Evolutionary conservation across 805 yeast genomes (phyloP).

Genomic region (Phaffomyces antillensis): DNA sequence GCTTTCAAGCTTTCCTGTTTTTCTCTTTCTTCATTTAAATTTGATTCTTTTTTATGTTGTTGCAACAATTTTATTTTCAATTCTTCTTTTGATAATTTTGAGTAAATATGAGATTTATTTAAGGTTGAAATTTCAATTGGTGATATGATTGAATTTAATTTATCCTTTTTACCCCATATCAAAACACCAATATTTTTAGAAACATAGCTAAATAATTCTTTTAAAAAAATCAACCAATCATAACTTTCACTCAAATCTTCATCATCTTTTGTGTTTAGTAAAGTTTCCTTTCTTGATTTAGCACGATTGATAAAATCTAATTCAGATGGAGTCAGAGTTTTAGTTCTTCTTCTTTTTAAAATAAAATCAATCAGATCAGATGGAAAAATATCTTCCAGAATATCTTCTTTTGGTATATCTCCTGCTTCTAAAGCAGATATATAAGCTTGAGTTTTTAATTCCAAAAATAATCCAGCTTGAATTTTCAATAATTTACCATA

Average conservation of each 20-base stretch:
- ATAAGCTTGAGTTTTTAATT: conserved; percentile 91
- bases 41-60: conserved; percentile 12
- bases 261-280: conserved; percentile 40
- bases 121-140: conserved; percentile 4
- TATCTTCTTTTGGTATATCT: conserved; percentile 53
- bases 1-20: conserved; percentile 2
- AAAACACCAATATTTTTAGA: conserved; percentile 65
- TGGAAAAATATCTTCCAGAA: conserved; percentile 74
- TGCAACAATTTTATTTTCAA: conserved; percentile 11
- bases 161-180: conserved; percentile 54
- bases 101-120: not conserved
- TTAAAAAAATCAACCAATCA: conserved; percentile 80
- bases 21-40: conserved; percentile 12
- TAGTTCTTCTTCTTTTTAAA: conserved; percentile 29
- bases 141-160: conserved; percentile 23
- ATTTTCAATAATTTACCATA: conserved; percentile 67
- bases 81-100: conserved; percentile 18
- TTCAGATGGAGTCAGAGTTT: conserved; percentile 63
- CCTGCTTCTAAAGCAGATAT: conserved; percentile 74
- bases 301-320: conserved; percentile 72
- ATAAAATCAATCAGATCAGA: conserved; percentile 40
- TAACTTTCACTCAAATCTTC: conserved; percentile 60
- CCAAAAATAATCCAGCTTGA: conserved; percentile 74
- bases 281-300: conserved; percentile 56
- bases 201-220: conserved; percentile 71